phyloP scores from a whole-genome alignment of 345 rosid genomes.

The Anacardium occidentale region DNA sequence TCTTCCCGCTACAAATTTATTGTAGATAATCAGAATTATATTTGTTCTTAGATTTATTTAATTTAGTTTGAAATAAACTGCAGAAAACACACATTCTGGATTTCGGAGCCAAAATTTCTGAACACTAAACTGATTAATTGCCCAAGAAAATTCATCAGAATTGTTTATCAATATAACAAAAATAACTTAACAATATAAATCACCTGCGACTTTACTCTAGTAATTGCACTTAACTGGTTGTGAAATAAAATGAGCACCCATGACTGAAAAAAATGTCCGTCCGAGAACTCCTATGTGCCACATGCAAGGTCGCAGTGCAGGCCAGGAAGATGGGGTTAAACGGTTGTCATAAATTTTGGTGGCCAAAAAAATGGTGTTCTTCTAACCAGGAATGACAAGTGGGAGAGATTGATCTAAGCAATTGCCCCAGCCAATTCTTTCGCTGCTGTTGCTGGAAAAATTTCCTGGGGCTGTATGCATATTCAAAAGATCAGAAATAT shows the following conservation, averaged over 20 bases:
- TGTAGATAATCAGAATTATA: no score
- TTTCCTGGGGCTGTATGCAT: constrained; percentile 46
- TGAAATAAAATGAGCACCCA: neutral
- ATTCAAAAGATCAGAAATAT: neutral
- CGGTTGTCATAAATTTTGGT: neutral
- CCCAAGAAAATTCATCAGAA: no score
- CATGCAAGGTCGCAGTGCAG: neutral
- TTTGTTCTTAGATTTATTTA: no score
- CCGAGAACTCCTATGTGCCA: neutral
- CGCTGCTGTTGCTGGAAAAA: constrained; percentile 29
- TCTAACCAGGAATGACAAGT: neutral
- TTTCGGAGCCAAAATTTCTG: no score
- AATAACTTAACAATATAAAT: no score
- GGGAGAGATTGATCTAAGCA: constrained; percentile 25
- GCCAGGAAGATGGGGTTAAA: constrained; percentile 2
- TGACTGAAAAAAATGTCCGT: neutral
- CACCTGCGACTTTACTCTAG: neutral
- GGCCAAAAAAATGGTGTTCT: neutral
- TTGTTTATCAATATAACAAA: no score
- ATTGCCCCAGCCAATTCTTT: constrained; percentile 36
- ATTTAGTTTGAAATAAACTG: no score
- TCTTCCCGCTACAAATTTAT: no score
- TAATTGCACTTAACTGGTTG: neutral
- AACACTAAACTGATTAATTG: no score
- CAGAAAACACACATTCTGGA: no score